Evolutionary conservation across 345 rosid species (phyloP).

Genomic region (Cardamine occulta): DNA sequence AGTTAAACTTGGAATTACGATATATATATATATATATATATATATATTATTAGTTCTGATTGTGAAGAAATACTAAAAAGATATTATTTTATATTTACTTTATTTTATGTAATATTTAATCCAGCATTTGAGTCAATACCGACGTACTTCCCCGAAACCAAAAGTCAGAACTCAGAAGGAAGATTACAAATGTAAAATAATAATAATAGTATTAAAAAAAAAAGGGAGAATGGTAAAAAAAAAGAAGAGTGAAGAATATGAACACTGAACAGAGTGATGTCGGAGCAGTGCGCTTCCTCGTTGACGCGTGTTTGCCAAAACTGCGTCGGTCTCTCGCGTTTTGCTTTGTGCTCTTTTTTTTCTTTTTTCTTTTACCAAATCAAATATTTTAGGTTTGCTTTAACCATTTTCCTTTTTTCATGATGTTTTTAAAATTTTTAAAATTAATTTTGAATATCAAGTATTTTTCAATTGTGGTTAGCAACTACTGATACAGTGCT

Average conservation of each 20-base stretch:
- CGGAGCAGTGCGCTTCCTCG: conserved; percentile 8
- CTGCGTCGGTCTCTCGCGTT: conserved; percentile 46
- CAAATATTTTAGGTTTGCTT: neutral
- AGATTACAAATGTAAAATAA: neutral
- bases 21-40: neutral
- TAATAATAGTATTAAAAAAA: neutral
- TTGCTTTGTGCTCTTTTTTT: neutral
- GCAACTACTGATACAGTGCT: neutral
- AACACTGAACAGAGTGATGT: conserved; percentile 28
- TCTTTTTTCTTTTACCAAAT: neutral
- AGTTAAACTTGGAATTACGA: neutral
- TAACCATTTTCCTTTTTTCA: neutral
- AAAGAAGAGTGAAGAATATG: conserved; percentile 19
- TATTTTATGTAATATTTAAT: neutral
- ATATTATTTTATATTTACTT: neutral
- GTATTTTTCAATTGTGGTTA: neutral
- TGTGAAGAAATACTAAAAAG: neutral
- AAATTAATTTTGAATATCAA: neutral
- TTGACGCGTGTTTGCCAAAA: conserved; percentile 38
- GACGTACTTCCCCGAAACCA: neutral
- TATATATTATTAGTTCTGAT: neutral
- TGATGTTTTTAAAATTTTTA: neutral
- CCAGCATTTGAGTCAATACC: conserved; percentile 3
- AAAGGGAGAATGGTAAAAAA: neutral
- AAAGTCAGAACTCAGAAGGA: neutral